These are phyloP conservation scores for Kazachstania sp. DNA, from an alignment of 1,139 yeast genomes.

Conservation along the genomic window DNA sequence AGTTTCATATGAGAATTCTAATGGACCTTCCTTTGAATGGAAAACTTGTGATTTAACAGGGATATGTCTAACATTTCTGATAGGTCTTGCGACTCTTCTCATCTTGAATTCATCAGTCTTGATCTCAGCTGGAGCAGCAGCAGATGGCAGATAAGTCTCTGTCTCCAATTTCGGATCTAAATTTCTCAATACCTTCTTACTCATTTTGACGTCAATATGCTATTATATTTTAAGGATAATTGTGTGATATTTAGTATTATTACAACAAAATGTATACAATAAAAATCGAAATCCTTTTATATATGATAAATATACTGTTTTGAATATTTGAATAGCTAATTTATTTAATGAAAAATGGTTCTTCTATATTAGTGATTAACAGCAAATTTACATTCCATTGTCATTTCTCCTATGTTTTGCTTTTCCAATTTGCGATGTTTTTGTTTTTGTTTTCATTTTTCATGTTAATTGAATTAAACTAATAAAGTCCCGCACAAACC, in stretches of 20 bases:
- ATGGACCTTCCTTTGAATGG: conserved; percentile 32
- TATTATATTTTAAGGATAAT: too few species aligned
- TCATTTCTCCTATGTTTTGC: not conserved
- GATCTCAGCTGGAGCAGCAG: conserved; percentile 21
- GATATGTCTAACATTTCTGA: conserved; percentile 34
- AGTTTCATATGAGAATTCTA: conserved; percentile 35
- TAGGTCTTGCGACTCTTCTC: conserved; percentile 35
- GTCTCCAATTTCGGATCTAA: conserved; percentile 14
- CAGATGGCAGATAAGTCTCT: conserved; percentile 9
- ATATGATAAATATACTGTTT: too few species aligned
- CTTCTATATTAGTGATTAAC: too few species aligned
- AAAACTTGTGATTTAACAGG: conserved; percentile 35
- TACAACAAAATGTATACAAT: too few species aligned
- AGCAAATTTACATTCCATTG: not conserved
- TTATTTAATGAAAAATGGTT: too few species aligned
- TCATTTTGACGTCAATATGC: conserved; percentile 1
- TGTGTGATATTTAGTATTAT: too few species aligned
- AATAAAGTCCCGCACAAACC: not conserved
- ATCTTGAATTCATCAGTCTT: conserved; percentile 16
- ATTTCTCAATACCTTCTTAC: conserved; percentile 6
- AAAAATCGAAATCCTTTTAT: too few species aligned
- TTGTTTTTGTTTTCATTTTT: not conserved
- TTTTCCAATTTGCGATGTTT: not conserved
- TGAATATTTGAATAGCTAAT: not conserved
- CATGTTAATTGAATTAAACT: not conserved